Evolutionary conservation across 1,284 basidiomycete genomes (phyloP), one percentile per base, ranked within the genome.

Genomic region (Xanthoconium separans): DNA sequence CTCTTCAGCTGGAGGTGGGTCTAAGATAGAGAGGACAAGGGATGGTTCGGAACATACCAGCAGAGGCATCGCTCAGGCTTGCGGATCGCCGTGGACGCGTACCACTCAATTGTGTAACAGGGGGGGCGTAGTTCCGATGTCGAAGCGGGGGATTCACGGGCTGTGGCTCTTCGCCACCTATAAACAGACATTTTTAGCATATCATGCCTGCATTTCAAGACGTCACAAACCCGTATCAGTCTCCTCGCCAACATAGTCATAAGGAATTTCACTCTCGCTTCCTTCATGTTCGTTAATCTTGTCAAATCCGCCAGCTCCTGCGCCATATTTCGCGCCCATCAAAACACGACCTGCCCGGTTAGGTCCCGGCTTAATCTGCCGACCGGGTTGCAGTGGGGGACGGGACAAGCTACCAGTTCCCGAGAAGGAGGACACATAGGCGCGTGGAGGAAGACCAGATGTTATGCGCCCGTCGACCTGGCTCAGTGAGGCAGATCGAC

Each of bases 51-150:
- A 62, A 62, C 65, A 68, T 72, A 72, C 70, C 57, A 76, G 77
- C 67, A 48, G 74, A 71, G 34, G 81, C 80, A 62, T 87, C 84
- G 61, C 85, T 87, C 47, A 89, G 69, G 64, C 86, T 88, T 16
- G 84, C 83, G 30, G 86, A 88, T 47, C 87, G 76, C 50, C 86
- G 75, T 48, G 84, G 80, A 34, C 85, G 78, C 22, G 74, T 75
- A 49, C 57, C 47, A 29, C 44, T 59, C 44, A 58, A 54, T 56
- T 59, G 63, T 47, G 54, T 45, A 42, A 61, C 54, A 45, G 66
- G 49, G 29, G 58, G 53, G 20, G 41, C 66, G 27, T 72, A 64
- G 48, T 39, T 68, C 30, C 68, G 61, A 37, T 68, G 70, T 53
- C 66, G 66, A 50, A 56, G 49, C 10, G 51, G 30, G 20, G 58